A percentile compares a stretch with the other conserved stretches of the same genome.
phyloP scores from a whole-genome alignment of 306 rosid genomes.

The Ammopiptanthus mongolicus region DNA sequence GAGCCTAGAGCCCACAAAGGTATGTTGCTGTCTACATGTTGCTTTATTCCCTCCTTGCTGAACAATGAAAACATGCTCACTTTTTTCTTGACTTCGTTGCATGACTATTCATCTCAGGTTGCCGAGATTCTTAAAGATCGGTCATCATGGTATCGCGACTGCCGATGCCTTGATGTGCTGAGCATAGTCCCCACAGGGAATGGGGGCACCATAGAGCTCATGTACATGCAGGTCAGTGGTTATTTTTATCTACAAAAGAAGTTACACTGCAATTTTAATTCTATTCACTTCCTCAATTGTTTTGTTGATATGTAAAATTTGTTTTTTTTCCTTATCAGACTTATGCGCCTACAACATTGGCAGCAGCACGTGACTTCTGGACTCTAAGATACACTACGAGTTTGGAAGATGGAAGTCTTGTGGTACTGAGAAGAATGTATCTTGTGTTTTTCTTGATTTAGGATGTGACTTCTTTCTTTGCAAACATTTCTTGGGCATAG shows the following conservation, averaged over 20 bases:
- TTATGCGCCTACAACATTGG: conserved; percentile 92
- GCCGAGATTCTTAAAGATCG: conserved; percentile 96
- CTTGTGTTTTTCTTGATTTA: background rate
- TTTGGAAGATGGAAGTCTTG: conserved; percentile 97
- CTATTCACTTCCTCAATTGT: background rate
- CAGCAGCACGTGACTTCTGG: conserved; percentile 98
- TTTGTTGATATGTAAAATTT: background rate
- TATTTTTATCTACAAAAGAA: background rate
- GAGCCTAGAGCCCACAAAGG: conserved; percentile 98
- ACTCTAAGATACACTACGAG: conserved; percentile 80
- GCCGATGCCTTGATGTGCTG: conserved; percentile 76
- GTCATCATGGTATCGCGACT: conserved; percentile 86
- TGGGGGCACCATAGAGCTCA: conserved; percentile 90
- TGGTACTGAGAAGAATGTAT: conserved; percentile 47
- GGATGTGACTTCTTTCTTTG: no score
- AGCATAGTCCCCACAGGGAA: conserved; percentile 75
- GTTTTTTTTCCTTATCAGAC: conserved; percentile 42
- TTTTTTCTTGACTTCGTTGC: background rate
- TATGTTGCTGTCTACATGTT: background rate
- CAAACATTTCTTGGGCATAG: no score
- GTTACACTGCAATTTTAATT: background rate
- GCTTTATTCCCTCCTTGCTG: background rate
- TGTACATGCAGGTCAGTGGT: conserved; percentile 78
- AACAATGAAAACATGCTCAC: background rate
- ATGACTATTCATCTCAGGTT: conserved; percentile 41